Evolutionary conservation across 495 filamentous ascomycete species (phyloP).

Genomic region (Jackrogersella multiformis): DNA sequence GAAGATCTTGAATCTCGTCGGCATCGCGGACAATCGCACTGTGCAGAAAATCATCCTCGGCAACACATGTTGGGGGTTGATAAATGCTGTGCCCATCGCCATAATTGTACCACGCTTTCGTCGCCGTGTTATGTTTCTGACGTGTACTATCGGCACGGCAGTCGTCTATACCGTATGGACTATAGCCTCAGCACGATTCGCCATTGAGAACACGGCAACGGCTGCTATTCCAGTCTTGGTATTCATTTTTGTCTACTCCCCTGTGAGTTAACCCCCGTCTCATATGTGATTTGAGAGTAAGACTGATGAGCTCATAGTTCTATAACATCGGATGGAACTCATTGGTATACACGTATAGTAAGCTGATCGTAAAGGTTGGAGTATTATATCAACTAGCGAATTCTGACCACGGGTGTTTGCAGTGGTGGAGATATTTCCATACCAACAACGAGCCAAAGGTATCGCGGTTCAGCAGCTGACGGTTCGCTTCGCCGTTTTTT

Average conservation of each 20-base stretch:
- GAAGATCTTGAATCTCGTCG: slow-evolving; percentile 55
- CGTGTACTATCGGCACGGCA: slow-evolving; percentile 58
- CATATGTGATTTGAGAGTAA: background rate
- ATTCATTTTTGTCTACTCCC: slow-evolving; percentile 67
- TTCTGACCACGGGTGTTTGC: slow-evolving; percentile 38
- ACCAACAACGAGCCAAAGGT: slow-evolving; percentile 64
- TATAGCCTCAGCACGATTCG: slow-evolving; percentile 60
- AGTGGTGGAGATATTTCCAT: slow-evolving; percentile 70
- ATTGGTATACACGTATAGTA: slow-evolving; percentile 63
- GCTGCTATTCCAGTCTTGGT: slow-evolving; percentile 64
- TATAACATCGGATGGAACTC: slow-evolving; percentile 73
- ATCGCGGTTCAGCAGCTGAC: slow-evolving; percentile 68
- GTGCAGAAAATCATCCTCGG: slow-evolving; percentile 64
- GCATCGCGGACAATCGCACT: slow-evolving; percentile 53
- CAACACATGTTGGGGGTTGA: slow-evolving; percentile 63
- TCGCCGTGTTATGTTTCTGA: slow-evolving; percentile 63
- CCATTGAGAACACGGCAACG: slow-evolving; percentile 49
- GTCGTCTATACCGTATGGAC: slow-evolving; percentile 66
- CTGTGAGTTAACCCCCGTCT: slow-evolving; percentile 44
- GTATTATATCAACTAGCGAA: background rate
- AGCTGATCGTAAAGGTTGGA: background rate
- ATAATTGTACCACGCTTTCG: slow-evolving; percentile 60
- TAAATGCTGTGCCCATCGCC: slow-evolving; percentile 61
- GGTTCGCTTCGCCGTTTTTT: slow-evolving; percentile 59
- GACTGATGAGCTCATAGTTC: slow-evolving; percentile 39